A percentile compares a stretch with the other conserved stretches of the same genome.
phyloP scores from a whole-genome alignment of 2,329 filamentous ascomycete genomes.

The Diplodia seriata region DNA sequence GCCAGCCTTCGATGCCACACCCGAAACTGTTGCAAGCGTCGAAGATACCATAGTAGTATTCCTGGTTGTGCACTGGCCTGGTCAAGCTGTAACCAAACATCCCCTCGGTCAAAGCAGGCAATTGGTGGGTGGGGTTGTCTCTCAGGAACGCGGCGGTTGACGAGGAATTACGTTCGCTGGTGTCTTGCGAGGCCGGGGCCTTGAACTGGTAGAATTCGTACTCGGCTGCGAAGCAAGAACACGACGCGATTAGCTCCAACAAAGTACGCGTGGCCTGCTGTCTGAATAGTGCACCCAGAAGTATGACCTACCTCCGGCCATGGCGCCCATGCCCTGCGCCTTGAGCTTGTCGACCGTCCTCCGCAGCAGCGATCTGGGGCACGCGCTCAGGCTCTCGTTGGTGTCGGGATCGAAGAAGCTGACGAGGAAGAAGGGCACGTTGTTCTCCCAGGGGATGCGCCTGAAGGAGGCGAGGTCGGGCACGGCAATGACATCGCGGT shows the following conservation, averaged over 20 bases:
- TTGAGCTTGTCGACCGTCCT: conserved; percentile 71
- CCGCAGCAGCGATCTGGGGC: conserved; percentile 78
- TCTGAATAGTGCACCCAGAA: background rate
- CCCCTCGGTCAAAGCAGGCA: conserved; percentile 84
- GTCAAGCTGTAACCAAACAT: conserved; percentile 97
- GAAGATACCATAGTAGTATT: conserved; percentile 90
- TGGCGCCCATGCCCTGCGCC: conserved; percentile 74
- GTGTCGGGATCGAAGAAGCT: conserved; percentile 85
- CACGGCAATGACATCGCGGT: conserved; percentile 82
- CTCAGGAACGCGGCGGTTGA: conserved; percentile 77
- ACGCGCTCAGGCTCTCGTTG: conserved; percentile 73
- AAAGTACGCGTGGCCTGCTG: background rate
- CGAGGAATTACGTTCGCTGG: conserved; percentile 65
- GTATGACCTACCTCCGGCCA: conserved; percentile 78
- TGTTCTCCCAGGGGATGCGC: conserved; percentile 88
- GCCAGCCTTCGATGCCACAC: conserved; percentile 90
- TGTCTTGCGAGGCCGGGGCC: conserved; percentile 61
- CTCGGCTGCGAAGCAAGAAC: conserved; percentile 68
- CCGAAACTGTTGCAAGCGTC: conserved; percentile 78
- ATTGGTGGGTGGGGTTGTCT: conserved; percentile 72
- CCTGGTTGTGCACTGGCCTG: conserved; percentile 84
- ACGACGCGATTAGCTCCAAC: conserved; percentile 37
- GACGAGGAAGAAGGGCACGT: conserved; percentile 84
- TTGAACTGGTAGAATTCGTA: conserved; percentile 96
- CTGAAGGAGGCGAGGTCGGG: conserved; percentile 80